These are phyloP conservation scores for Angomonas deanei DNA, from an alignment of 208 protist species.

Conservation along the genomic window DNA sequence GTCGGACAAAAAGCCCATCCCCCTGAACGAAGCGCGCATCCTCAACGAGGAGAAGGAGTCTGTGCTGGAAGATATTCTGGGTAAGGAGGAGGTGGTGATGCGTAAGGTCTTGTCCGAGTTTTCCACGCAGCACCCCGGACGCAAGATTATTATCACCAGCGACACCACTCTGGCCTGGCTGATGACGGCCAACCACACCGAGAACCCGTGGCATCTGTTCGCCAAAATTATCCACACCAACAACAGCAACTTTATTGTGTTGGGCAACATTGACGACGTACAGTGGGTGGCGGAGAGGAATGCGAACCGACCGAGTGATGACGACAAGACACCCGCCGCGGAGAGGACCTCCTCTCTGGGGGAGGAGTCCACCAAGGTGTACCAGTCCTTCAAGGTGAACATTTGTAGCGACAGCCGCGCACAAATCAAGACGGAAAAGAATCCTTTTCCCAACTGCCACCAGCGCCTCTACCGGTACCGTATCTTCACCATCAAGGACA, in stretches of 20 bases:
- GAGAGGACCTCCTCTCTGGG: constrained; percentile 62
- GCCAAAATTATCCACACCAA: constrained; percentile 35
- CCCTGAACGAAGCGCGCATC: not conserved
- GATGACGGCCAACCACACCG: constrained; percentile 69
- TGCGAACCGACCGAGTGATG: constrained; percentile 33
- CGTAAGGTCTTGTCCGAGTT: constrained; percentile 39
- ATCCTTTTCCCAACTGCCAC: constrained; percentile 58
- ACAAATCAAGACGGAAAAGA: constrained; percentile 44
- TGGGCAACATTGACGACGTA: constrained; percentile 53
- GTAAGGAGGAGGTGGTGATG: constrained; percentile 46
- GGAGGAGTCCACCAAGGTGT: constrained; percentile 66
- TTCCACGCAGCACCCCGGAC: constrained; percentile 13
- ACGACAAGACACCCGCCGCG: constrained; percentile 38
- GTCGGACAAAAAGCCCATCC: constrained; percentile 2
- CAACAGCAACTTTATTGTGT: constrained; percentile 50
- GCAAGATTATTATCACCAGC: constrained; percentile 63
- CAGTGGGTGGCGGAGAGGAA: constrained; percentile 86
- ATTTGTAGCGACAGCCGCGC: constrained; percentile 45
- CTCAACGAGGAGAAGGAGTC: constrained; percentile 19
- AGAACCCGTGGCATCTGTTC: constrained; percentile 84
- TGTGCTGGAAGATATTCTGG: constrained; percentile 25
- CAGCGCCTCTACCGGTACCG: constrained; percentile 83
- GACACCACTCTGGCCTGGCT: constrained; percentile 79
- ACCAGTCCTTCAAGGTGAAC: constrained; percentile 59
- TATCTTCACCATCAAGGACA: constrained; percentile 65